These are phyloP conservation scores for Trichoderma pleuroti DNA, from an alignment of 2,329 filamentous ascomycete genomes.

Conservation along the genomic window DNA sequence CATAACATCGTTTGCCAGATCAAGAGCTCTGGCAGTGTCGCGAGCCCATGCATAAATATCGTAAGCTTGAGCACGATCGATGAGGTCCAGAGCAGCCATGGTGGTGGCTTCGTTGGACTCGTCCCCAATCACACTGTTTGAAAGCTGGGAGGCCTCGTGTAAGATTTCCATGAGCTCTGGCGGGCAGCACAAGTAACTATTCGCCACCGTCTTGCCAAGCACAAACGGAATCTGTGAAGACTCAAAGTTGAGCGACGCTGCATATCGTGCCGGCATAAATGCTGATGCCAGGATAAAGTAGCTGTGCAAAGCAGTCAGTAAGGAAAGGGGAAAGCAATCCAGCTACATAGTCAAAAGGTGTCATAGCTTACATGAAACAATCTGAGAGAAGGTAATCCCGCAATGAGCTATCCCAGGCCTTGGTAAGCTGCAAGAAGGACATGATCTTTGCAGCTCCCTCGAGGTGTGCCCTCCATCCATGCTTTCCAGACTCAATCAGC, in stretches of 20 bases:
- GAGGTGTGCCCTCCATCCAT: slow-evolving; percentile 47
- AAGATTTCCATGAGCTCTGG: slow-evolving; percentile 44
- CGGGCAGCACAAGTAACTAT: slow-evolving; percentile 47
- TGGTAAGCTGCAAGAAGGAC: slow-evolving; percentile 36
- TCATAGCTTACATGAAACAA: slow-evolving; percentile 41
- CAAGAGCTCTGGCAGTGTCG: slow-evolving; percentile 34
- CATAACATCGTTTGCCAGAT: slow-evolving; percentile 34
- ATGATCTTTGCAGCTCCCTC: slow-evolving; percentile 45
- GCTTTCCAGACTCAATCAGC: slow-evolving; percentile 47
- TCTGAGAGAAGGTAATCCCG: slow-evolving; percentile 47
- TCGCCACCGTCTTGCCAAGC: slow-evolving; percentile 39
- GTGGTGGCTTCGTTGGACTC: slow-evolving; percentile 31
- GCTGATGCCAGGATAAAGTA: slow-evolving; percentile 47
- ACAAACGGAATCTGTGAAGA: slow-evolving; percentile 37
- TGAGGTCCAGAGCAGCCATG: slow-evolving; percentile 32
- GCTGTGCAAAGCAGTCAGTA: slow-evolving; percentile 24
- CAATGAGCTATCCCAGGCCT: slow-evolving; percentile 34
- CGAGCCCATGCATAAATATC: slow-evolving; percentile 42
- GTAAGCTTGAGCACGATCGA: slow-evolving; percentile 38
- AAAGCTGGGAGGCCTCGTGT: slow-evolving; percentile 41
- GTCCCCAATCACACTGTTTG: slow-evolving; percentile 28
- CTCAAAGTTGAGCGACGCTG: slow-evolving; percentile 34
- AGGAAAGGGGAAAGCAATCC: neutral
- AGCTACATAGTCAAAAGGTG: neutral
- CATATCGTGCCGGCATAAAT: slow-evolving; percentile 37